Evolutionary conservation across 179 eudicot species (phyloP), one percentile per base, ranked within the genome.

Genomic region (Heliamphora pulchella): DNA sequence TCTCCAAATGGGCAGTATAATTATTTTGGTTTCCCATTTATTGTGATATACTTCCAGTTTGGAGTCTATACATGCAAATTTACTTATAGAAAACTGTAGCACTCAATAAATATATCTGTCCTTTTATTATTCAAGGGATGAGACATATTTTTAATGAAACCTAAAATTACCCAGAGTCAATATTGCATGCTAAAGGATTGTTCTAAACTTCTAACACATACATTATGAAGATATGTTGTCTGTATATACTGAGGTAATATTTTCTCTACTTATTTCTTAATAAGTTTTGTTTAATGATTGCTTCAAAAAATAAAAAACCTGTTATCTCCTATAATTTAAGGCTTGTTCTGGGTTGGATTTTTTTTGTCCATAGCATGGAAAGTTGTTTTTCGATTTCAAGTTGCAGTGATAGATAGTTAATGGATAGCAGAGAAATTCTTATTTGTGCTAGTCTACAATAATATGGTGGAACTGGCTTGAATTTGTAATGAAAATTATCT

Each of bases 1-100:
- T 48, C 11, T 8, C 8, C 48, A 46, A 46, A 44, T 46, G 3
- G 57, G 75, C 20, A 0, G 10, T 71, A 18, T 18, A 48, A n/a
- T 71, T 71, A 48, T 47, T 46, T 71, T 71, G 41, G 75, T 71
- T n/a, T n/a, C 57, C 8, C 41, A 20, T 48, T 71, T 14, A n/a
- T 71, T 5, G 10, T 48, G 75, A 71, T 31, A 31, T 31, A 31
- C 31, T 31, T 31, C 31, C 31, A 31, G 31, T 31, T 31, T 31
- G 31, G 31, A 31, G 31, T 31, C 31, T 31, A 31, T 31, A 31
- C 31, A 31, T 31, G 31, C 31, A 31, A 31, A 31, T 31, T 31
- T 31, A 31, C 31, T 31, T 31, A 31, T 31, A 48, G 15, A 14
- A 14, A 54, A 8, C 13, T 7, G 2, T 54, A 54, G 58, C 11